phyloP scores from a whole-genome alignment of 2,329 filamentous ascomycete species.

The Bipolaris victoriae region DNA sequence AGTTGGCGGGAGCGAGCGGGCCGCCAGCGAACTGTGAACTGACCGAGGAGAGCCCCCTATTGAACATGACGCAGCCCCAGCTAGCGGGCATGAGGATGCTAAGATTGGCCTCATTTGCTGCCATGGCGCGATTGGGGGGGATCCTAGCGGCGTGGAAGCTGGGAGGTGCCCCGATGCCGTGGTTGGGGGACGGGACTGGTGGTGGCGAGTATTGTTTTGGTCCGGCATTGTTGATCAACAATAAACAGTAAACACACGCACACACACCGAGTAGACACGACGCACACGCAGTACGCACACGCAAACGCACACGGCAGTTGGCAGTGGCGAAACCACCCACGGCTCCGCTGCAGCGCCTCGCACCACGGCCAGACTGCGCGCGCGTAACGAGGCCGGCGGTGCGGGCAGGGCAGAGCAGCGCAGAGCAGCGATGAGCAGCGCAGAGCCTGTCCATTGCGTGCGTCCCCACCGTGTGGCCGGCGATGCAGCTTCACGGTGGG shows the following conservation, averaged over 20 bases:
- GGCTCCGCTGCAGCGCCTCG: constrained; percentile 15
- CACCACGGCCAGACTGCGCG: constrained; percentile 7
- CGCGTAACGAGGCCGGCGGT: not conserved
- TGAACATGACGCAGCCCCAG: constrained; percentile 6
- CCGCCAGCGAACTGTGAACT: constrained; percentile 25
- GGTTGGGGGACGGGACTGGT: constrained; percentile 3
- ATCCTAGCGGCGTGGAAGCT: constrained; percentile 17
- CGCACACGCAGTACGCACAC: not conserved
- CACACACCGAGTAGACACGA: not conserved
- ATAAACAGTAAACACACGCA: constrained; percentile 11
- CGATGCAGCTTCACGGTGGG: constrained; percentile 14
- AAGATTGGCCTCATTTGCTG: constrained; percentile 31
- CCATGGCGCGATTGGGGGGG: constrained; percentile 16
- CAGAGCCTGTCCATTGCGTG: not conserved
- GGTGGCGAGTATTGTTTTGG: constrained; percentile 17
- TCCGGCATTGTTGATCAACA: constrained; percentile 16
- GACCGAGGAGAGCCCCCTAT: constrained; percentile 26
- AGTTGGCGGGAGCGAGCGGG: constrained; percentile 22
- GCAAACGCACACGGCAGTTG: not conserved
- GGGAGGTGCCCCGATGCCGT: constrained; percentile 17
- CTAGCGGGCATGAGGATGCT: constrained; percentile 27
- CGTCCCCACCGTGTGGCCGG: too few relatives aligned
- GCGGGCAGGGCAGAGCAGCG: not conserved
- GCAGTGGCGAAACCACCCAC: not conserved
- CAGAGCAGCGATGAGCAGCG: not conserved